These are phyloP conservation scores for Aspergillus sp. DNA, from an alignment of 2,329 filamentous ascomycete species.

Conservation along the genomic window DNA sequence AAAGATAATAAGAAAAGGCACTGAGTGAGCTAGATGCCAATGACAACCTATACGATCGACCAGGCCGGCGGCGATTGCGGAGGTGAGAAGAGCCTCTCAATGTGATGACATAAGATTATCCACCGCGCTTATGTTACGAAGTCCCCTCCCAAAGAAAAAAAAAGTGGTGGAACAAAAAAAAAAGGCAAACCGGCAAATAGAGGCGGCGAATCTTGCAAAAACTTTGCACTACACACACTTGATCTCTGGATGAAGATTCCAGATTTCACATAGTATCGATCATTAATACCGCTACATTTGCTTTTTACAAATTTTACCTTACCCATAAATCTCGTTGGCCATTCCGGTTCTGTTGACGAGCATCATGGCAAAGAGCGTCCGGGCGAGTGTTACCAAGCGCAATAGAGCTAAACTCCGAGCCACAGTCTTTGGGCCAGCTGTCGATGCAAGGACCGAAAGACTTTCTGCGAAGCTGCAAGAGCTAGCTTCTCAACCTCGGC, in stretches of 20 bases:
- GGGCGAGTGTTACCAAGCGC: slow-evolving; percentile 76
- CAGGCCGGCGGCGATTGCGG: slow-evolving; percentile 17
- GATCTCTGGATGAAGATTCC: neutral
- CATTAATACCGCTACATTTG: neutral
- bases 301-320: slow-evolving; percentile 5
- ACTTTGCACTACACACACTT: neutral
- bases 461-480: slow-evolving; percentile 84
- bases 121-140: neutral
- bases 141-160: neutral
- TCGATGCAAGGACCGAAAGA: slow-evolving; percentile 75
- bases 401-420: slow-evolving; percentile 81
- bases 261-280: neutral
- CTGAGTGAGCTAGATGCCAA: neutral
- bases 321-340: neutral
- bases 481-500: slow-evolving; percentile 74
- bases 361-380: slow-evolving; percentile 82
- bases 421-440: slow-evolving; percentile 80
- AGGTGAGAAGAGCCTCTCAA: slow-evolving; percentile 25
- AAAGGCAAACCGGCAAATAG: slow-evolving; percentile 1
- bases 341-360: slow-evolving; percentile 10
- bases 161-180: neutral
- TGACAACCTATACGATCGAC: slow-evolving; percentile 1
- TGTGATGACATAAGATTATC: slow-evolving; percentile 39
- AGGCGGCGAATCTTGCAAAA: neutral
- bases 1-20: neutral